Conservation (phyloP, 768 basidiomycete genomes). For the Neoboletus brunneissimus region DNA sequence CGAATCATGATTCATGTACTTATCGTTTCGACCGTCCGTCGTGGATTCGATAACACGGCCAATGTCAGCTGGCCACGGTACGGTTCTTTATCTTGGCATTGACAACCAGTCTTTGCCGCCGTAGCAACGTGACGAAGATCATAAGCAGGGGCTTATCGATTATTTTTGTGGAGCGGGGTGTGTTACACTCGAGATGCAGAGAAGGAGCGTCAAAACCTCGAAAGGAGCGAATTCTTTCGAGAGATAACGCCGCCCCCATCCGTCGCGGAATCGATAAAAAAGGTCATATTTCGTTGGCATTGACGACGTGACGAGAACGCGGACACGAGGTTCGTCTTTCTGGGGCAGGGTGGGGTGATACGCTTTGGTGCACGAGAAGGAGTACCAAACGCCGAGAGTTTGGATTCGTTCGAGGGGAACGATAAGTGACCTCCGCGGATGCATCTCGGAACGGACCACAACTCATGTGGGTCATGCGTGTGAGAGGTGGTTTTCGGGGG, state of each 20-base stretch:
- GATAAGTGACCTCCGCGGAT: neutral
- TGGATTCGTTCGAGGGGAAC: neutral
- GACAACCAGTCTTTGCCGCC: neutral
- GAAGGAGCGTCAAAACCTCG: neutral
- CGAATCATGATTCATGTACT: neutral
- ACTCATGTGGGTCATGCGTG: neutral
- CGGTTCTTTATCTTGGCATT: neutral
- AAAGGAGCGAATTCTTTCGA: neutral
- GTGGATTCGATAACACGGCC: neutral
- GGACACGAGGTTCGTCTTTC: neutral
- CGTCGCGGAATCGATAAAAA: neutral
- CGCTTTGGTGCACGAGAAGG: neutral
- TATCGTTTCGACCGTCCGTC: neutral
- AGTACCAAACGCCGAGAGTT: neutral
- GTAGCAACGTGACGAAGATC: neutral
- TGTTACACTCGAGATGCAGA: neutral
- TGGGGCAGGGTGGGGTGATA: neutral
- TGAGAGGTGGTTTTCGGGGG: neutral
- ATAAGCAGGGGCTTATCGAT: neutral
- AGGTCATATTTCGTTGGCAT: neutral
- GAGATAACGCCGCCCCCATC: neutral
- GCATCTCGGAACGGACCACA: slow-evolving; percentile 2
- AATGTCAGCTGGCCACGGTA: neutral
- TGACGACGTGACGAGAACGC: neutral
- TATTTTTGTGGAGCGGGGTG: neutral